phyloP scores from a whole-genome alignment of 2,329 filamentous ascomycete genomes.

The Chalara sp. region DNA sequence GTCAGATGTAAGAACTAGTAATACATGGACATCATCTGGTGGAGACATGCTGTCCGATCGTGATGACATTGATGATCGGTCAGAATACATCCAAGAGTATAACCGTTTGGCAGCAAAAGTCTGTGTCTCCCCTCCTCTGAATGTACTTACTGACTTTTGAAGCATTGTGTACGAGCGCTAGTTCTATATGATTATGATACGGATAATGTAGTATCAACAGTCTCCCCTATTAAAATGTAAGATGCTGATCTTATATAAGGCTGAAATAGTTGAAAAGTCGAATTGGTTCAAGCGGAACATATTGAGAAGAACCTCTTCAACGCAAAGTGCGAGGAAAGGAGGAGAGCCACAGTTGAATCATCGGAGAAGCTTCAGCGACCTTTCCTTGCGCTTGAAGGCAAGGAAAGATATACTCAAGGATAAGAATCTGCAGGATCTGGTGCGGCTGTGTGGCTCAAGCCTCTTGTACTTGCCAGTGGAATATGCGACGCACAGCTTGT shows the following conservation, averaged over 20 bases:
- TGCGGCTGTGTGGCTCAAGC: slow-evolving; percentile 57
- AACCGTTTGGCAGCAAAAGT: slow-evolving; percentile 55
- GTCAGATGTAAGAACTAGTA: slow-evolving; percentile 28
- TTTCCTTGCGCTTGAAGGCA: slow-evolving; percentile 40
- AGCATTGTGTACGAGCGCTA: slow-evolving; percentile 44
- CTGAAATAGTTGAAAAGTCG: slow-evolving; percentile 19
- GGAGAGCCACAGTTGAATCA: slow-evolving; percentile 30
- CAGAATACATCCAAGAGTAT: slow-evolving; percentile 48
- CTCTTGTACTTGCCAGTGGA: slow-evolving; percentile 53
- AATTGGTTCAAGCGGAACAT: slow-evolving; percentile 33
- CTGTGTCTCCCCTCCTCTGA: neutral
- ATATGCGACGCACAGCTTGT: slow-evolving; percentile 48
- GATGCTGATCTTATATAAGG: slow-evolving; percentile 4
- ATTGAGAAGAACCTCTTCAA: slow-evolving; percentile 29
- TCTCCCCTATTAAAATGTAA: neutral
- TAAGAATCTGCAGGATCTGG: slow-evolving; percentile 49
- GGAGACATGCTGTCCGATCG: slow-evolving; percentile 41
- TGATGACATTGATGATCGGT: slow-evolving; percentile 43
- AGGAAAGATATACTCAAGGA: slow-evolving; percentile 40
- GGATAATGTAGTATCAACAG: slow-evolving; percentile 11
- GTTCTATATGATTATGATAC: slow-evolving; percentile 14
- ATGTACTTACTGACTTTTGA: neutral
- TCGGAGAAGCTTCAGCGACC: slow-evolving; percentile 49
- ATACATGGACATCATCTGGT: slow-evolving; percentile 52
- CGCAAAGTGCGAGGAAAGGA: slow-evolving; percentile 22